A percentile compares a stretch with the other conserved stretches of the same genome.
Evolutionary conservation across 2,329 filamentous ascomycete species (phyloP).

Genomic region (Corinectria fuckeliana): DNA sequence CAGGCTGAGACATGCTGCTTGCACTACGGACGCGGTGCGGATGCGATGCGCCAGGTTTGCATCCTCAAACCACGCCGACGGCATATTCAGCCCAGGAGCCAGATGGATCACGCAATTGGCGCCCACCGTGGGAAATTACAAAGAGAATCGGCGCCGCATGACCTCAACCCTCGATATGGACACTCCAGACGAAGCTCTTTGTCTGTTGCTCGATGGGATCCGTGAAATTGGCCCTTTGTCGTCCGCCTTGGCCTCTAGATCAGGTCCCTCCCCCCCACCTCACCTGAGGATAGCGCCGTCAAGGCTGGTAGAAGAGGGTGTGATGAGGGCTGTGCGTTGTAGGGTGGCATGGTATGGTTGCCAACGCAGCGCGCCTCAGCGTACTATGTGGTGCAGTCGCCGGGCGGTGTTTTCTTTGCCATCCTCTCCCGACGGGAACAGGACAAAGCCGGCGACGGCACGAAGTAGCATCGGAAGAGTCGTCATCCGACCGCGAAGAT

Average conservation of each 20-base stretch:
- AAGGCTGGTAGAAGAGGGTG: slow-evolving; percentile 18
- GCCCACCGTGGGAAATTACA: slow-evolving; percentile 15
- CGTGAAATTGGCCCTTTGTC: slow-evolving; percentile 31
- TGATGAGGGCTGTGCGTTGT: slow-evolving; percentile 3
- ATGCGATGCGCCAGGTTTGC: slow-evolving; percentile 26
- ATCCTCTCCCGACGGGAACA: slow-evolving; percentile 8
- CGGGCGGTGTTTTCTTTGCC: neutral
- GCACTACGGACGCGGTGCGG: slow-evolving; percentile 30
- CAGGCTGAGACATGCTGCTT: slow-evolving; percentile 36
- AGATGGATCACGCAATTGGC: no score
- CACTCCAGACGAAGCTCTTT: slow-evolving; percentile 7
- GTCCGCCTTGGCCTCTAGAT: slow-evolving; percentile 14
- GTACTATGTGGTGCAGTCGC: no score
- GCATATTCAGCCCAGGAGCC: slow-evolving; percentile 40
- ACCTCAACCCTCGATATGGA: slow-evolving; percentile 3
- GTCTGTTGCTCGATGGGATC: slow-evolving; percentile 16
- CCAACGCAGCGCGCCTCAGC: slow-evolving; percentile 16
- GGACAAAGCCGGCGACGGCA: slow-evolving; percentile 13
- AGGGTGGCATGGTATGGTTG: slow-evolving; percentile 15
- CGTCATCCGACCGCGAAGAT: slow-evolving; percentile 3
- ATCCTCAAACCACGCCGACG: slow-evolving; percentile 38
- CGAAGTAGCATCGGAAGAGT: neutral
- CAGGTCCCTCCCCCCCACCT: slow-evolving; percentile 33
- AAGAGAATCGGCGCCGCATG: slow-evolving; percentile 20
- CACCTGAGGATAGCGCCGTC: slow-evolving; percentile 32